phyloP scores from a whole-genome alignment of 495 filamentous ascomycete genomes.

The Daldinia bambusicola region DNA sequence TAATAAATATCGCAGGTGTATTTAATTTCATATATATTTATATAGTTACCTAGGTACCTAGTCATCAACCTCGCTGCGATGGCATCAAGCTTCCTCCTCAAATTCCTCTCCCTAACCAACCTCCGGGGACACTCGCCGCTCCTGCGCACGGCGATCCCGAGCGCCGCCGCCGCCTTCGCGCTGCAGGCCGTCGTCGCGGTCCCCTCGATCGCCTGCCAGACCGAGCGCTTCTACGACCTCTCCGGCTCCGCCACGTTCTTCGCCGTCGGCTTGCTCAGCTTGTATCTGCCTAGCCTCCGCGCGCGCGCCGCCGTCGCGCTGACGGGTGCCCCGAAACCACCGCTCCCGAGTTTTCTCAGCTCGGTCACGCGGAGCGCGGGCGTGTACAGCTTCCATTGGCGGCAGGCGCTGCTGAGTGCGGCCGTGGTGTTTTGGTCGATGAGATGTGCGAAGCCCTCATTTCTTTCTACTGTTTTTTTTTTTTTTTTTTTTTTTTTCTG shows the following conservation, averaged over 20 bases:
- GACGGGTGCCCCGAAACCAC: conserved; percentile 53
- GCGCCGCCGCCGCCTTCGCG: conserved; percentile 64
- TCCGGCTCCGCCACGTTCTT: conserved; percentile 71
- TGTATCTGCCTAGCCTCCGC: conserved; percentile 69
- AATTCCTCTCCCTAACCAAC: conserved; percentile 65
- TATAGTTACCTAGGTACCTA: too few species aligned
- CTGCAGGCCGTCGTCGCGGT: conserved; percentile 66
- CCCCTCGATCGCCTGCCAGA: conserved; percentile 65
- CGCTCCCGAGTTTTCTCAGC: conserved; percentile 58
- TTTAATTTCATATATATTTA: too few species aligned
- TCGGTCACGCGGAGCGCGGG: conserved; percentile 48
- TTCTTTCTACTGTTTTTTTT: neutral
- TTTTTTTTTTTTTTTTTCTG: neutral
- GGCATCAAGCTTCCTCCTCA: conserved; percentile 55
- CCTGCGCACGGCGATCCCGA: conserved; percentile 67
- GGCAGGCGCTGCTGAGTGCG: conserved; percentile 67
- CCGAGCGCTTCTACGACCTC: conserved; percentile 72
- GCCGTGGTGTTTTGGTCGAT: conserved; percentile 68
- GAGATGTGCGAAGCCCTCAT: conserved; percentile 53
- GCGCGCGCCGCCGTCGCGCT: conserved; percentile 55
- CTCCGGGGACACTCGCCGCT: conserved; percentile 62
- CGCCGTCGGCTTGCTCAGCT: conserved; percentile 62
- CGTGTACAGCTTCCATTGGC: conserved; percentile 61
- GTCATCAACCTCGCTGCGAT: conserved; percentile 41
- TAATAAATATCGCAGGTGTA: too few species aligned